These are phyloP conservation scores for Stephania japonica DNA, from an alignment of 164 flowering plant genomes.

Conservation along the genomic window DNA sequence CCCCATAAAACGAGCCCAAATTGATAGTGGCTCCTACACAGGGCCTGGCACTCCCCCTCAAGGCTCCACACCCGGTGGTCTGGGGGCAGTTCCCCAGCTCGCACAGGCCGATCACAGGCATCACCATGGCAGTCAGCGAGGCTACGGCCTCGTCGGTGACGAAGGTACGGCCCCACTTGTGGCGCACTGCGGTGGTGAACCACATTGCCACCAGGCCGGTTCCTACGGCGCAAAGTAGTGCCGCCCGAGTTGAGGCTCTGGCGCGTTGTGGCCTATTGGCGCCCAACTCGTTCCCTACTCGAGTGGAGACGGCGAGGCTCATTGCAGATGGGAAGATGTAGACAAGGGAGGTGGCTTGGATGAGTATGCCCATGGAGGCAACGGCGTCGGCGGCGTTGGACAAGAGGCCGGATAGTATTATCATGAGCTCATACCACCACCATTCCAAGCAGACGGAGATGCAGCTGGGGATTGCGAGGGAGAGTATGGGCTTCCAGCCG, in stretches of 20 bases:
- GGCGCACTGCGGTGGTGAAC: constrained; percentile 28
- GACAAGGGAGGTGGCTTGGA: constrained; percentile 52
- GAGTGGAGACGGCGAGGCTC: constrained; percentile 41
- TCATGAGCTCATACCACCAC: constrained; percentile 86
- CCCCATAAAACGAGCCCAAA: constrained; percentile 49
- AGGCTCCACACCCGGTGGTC: constrained; percentile 57
- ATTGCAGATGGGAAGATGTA: constrained; percentile 61
- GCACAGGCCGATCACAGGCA: constrained; percentile 60
- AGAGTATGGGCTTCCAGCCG: constrained; percentile 35
- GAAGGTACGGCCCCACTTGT: constrained; percentile 46
- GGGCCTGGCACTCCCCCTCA: constrained; percentile 66
- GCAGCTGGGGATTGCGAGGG: constrained; percentile 51
- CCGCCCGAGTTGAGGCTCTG: constrained; percentile 25
- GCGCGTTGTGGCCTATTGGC: constrained; percentile 43
- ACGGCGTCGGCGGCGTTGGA: constrained; percentile 29
- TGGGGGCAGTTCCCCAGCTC: constrained; percentile 76
- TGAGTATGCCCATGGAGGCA: constrained; percentile 55
- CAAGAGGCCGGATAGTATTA: constrained; percentile 44
- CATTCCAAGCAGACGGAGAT: constrained; percentile 68
- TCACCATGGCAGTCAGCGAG: constrained; percentile 29
- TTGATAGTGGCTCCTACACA: constrained; percentile 44
- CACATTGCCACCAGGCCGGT: constrained; percentile 34
- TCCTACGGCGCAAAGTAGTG: constrained; percentile 28
- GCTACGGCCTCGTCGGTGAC: constrained; percentile 35
- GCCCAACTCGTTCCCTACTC: constrained; percentile 64